Conservation (phyloP, 768 basidiomycete genomes). For the Lactarius deliciosus region DNA sequence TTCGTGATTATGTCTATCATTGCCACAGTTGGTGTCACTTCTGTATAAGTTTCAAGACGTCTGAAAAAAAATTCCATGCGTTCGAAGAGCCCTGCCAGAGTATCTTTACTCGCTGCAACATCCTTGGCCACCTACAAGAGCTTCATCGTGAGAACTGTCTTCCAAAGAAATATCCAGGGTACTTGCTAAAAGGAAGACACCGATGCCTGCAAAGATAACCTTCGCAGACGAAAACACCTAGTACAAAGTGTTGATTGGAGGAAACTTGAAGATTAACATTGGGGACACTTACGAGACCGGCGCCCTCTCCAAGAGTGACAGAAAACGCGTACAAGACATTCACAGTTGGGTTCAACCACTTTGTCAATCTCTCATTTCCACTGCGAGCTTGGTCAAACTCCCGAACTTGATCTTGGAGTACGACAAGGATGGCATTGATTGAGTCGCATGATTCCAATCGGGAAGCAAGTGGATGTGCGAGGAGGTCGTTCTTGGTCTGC, state of each 20-base stretch:
- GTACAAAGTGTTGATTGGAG: not conserved
- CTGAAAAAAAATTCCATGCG: not conserved
- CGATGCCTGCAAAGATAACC: not conserved
- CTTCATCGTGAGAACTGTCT: not conserved
- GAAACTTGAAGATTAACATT: too few relatives aligned
- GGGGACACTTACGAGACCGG: not conserved
- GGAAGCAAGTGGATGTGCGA: not conserved
- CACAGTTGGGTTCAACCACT: not conserved
- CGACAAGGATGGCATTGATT: not conserved
- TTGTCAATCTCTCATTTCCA: not conserved
- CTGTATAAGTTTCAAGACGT: not conserved
- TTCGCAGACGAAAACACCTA: not conserved
- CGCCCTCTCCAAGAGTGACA: not conserved
- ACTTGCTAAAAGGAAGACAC: slow-evolving; percentile 1
- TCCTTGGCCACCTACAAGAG: not conserved
- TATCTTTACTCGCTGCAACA: not conserved
- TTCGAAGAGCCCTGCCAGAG: not conserved
- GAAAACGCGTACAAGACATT: not conserved
- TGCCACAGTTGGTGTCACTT: not conserved
- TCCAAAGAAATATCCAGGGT: not conserved
- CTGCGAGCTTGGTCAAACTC: not conserved
- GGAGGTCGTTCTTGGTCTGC: not conserved
- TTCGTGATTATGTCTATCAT: not conserved
- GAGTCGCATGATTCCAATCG: not conserved
- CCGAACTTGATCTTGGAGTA: not conserved